A percentile compares a stretch with the other conserved stretches of the same genome.
phyloP scores from a whole-genome alignment of 129 eudicot genomes.

The Escallonia rubra region DNA sequence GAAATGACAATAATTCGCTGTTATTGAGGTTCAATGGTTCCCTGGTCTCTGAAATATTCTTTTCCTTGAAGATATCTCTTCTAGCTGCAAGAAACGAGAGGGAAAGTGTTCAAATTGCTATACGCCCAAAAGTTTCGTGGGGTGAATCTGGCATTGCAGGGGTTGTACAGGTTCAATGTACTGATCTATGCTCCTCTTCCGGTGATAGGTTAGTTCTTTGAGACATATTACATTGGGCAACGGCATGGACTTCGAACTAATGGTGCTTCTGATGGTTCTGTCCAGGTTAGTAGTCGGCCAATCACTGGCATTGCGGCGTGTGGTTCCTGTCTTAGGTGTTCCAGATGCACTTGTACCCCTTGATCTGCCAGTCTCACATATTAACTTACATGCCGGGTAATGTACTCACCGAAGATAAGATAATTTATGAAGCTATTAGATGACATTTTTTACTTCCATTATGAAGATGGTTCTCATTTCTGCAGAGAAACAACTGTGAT shows the following conservation, averaged over 20 bases:
- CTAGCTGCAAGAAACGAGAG: constrained; percentile 99
- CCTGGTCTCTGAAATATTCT: constrained; percentile 11
- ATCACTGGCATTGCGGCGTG: constrained; percentile 68
- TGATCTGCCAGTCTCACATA: constrained; percentile 66
- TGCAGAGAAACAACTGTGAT: constrained; percentile 82
- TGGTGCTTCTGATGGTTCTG: constrained; percentile 11
- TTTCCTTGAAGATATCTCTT: constrained; percentile 65
- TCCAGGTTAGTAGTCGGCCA: constrained; percentile 69
- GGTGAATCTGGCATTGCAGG: constrained; percentile 72
- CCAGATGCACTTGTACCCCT: constrained; percentile 99
- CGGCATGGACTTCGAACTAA: neutral
- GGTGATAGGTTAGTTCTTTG: constrained; percentile 68
- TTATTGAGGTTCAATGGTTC: neutral
- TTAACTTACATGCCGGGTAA: constrained; percentile 84
- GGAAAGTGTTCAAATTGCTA: constrained; percentile 90
- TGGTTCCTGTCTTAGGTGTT: constrained; percentile 89
- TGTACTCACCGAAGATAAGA: neutral
- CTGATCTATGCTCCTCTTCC: constrained; percentile 71
- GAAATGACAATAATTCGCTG: neutral
- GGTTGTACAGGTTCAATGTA: constrained; percentile 72
- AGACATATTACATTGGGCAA: neutral
- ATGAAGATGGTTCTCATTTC: constrained; percentile 1
- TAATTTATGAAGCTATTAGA: neutral
- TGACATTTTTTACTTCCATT: constrained; percentile 2
- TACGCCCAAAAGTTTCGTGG: constrained; percentile 98